Evolutionary conservation across 2,329 filamentous ascomycete species (phyloP).

Genomic region (Talaromyces marneffei): DNA sequence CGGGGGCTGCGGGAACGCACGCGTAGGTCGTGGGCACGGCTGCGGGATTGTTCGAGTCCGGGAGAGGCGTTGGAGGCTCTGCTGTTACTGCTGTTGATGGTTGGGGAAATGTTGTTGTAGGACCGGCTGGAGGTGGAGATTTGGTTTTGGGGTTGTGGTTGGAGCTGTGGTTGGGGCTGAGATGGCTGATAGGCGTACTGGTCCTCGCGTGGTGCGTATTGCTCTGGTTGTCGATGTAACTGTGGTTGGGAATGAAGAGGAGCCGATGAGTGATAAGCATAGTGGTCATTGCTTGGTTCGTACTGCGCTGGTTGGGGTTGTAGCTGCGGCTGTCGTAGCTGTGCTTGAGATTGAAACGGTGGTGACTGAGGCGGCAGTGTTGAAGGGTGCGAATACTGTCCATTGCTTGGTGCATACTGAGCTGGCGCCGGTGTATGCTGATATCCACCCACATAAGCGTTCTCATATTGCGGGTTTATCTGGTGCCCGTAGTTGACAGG

Average conservation of each 20-base stretch:
- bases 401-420: neutral
- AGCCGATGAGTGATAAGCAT: neutral
- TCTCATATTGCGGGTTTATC: neutral
- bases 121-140: conserved; percentile 1
- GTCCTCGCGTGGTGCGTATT: neutral
- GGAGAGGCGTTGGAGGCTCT: conserved; percentile 14
- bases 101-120: neutral
- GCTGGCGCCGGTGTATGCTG: neutral
- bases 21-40: conserved; percentile 30
- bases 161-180: neutral
- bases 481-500: conserved; percentile 4
- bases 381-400: neutral
- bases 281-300: neutral
- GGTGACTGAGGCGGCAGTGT: neutral
- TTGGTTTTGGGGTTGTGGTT: conserved; percentile 10
- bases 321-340: neutral
- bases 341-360: neutral
- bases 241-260: neutral
- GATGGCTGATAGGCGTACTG: conserved; percentile 1
- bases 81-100: conserved; percentile 9
- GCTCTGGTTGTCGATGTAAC: no score
- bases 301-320: neutral
- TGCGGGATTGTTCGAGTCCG: conserved; percentile 18
- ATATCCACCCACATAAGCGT: neutral
- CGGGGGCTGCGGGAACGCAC: conserved; percentile 34